A percentile compares a stretch with the other conserved stretches of the same genome.
phyloP scores from a whole-genome alignment of 495 filamentous ascomycete genomes.

The Penicillium lividum region DNA sequence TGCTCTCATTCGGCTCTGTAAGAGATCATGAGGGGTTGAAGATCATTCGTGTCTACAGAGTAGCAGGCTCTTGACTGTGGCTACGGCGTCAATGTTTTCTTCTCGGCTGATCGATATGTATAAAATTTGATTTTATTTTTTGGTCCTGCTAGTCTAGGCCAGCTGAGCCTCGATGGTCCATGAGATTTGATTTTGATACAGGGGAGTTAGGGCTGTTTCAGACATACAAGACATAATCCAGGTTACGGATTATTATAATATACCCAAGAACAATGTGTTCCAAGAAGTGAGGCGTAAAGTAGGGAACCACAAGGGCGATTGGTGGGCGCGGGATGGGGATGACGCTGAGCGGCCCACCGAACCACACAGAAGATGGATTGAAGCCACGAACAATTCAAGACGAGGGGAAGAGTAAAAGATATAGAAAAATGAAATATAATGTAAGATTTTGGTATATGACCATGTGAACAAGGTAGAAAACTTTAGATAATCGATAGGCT shows the following conservation, averaged over 20 bases:
- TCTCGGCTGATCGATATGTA: background rate
- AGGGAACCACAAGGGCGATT: slow-evolving; percentile 34
- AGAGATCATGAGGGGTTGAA: slow-evolving; percentile 24
- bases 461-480: background rate
- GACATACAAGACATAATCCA: background rate
- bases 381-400: slow-evolving; percentile 4
- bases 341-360: slow-evolving; percentile 49
- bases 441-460: background rate
- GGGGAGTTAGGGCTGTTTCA: slow-evolving; percentile 12
- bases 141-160: background rate
- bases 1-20: slow-evolving; percentile 30
- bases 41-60: slow-evolving; percentile 1
- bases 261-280: background rate
- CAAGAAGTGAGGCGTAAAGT: slow-evolving; percentile 24
- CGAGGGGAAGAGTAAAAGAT: background rate
- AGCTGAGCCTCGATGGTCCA: background rate
- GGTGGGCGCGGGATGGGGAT: slow-evolving; percentile 44
- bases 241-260: background rate
- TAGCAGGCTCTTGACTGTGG: too few relatives aligned
- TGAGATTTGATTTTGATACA: background rate
- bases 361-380: slow-evolving; percentile 45
- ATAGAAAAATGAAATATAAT: slow-evolving; percentile 8
- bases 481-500: slow-evolving; percentile 7
- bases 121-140: background rate
- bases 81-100: too few relatives aligned